These are phyloP conservation scores for Lipomyces starkeyi DNA, from an alignment of 805 yeast species.

Conservation along the genomic window DNA sequence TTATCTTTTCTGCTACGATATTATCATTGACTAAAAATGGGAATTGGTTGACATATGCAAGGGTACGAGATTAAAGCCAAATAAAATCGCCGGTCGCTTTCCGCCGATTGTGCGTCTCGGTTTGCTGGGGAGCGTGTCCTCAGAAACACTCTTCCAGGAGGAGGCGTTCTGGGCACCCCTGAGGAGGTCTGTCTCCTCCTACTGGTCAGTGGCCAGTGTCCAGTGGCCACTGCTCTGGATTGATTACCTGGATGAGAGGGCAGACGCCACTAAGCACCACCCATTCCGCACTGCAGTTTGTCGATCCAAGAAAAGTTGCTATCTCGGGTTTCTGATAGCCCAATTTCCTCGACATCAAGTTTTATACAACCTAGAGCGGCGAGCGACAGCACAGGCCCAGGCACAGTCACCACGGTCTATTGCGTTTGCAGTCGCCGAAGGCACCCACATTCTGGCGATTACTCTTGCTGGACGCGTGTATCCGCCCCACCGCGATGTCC, in stretches of 20 bases:
- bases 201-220: too few relatives aligned
- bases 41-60: not conserved
- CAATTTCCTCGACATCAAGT: not conserved
- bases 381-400: not conserved
- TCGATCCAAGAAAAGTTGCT: too few relatives aligned
- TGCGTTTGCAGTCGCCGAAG: not conserved
- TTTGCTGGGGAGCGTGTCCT: too few relatives aligned
- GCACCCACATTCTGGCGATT: not conserved
- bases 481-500: not conserved
- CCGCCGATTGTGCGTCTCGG: not conserved
- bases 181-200: too few relatives aligned
- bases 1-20: too few relatives aligned
- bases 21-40: too few relatives aligned
- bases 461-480: not conserved
- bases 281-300: not conserved
- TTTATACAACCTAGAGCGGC: too few relatives aligned
- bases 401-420: not conserved
- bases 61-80: not conserved
- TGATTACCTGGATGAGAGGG: too few relatives aligned
- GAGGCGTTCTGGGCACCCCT: too few relatives aligned
- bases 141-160: too few relatives aligned
- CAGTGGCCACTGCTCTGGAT: too few relatives aligned
- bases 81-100: not conserved
- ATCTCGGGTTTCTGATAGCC: not conserved
- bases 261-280: not conserved